Base-by-base conservation (phyloP, 176 grass and related monocot genomes). In the Rhipidocladum racemiflorum region DNA sequence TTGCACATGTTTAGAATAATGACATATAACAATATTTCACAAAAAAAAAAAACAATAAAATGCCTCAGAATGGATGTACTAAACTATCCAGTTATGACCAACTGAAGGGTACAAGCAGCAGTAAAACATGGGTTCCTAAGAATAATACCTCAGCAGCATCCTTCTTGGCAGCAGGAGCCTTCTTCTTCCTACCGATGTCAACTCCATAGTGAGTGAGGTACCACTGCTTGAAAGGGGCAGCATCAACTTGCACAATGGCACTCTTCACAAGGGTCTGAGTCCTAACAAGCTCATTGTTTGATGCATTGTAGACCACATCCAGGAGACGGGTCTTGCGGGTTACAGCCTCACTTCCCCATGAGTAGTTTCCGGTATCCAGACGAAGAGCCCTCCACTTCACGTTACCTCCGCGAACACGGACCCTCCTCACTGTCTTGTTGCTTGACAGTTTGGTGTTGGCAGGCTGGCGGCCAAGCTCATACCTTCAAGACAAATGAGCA, bases 341-440 rank as follows among this genome's bases (percentile, higher is more conserved):
- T 0, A 75, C 70, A 50, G 70, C 85, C 70, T 87, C 85, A 68
- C 85, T 87, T 29, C 85, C 85, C 85, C 85, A 87, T 68, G 85
- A 60, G 5, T 81, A 87, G 85, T 87, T 87, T 61, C 85, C 85
- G 1, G 85, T 86, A 57, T 86, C 85, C 3, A 86, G 38, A 11
- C 85, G 85, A 16, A 86, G 85, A 28, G 85, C 85, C 70, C 85
- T 87, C 85, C 85, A 87, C 78, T 87, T 87, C 28, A 87, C 39
- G 11, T 87, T 87, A 39, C 85, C 85, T 39, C 85, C 85, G 0
- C 85, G 70, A 35, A 87, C 85, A 87, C 78, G 85, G 2, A 87
- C 85, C 70, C 77, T 81, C 85, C 85, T 81, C 49, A 81, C 85
- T 48, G 78, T 87, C 78, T 81, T 87, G 50, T 87, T 87, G 85